Base-by-base conservation (phyloP, 495 filamentous ascomycete genomes). In the Penicillium silybi region DNA sequence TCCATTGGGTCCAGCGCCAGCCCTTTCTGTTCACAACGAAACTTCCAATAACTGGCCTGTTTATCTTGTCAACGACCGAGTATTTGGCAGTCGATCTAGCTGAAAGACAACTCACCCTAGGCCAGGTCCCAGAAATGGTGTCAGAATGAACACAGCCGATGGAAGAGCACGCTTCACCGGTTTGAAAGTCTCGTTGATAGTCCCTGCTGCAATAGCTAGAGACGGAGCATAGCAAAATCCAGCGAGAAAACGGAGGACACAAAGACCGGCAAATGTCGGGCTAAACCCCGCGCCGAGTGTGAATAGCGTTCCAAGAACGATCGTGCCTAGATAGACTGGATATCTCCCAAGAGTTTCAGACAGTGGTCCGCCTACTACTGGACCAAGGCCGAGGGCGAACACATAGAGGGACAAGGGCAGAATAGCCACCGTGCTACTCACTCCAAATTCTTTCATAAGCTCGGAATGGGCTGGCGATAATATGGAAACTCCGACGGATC, bases 1-100 rank as follows among this genome's bases (percentile, higher is more conserved):
- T 70, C 79, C 80, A 83, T 57, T 81, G 74, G 4, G 82, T 83
- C 82, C 84, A 87, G 32, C 81, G 76, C 79, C 82, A 87, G 29
- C 66, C 70, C 54, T 81, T 83, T 22, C 78, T 67, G 41, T 77
- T 70, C 4, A 75, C 73, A 20, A 80, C 71, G 54, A 82, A 88
- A n/a, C 80, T 79, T 18, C 85, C 85, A 32, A 88, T 74, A 27
- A 85, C 67, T 3, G 85, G 84, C 4, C 82, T 64, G 72, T 67
- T 11, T 57, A 27, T n/a, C n/a, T n/a, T n/a, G n/a, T n/a, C n/a
- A n/a, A n/a, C n/a, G n/a, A n/a, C n/a, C n/a, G n/a, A n/a, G n/a
- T n/a, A n/a, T n/a, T n/a, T n/a, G n/a, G n/a, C n/a, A n/a, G n/a
- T n/a, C n/a, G n/a, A n/a, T n/a, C n/a, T n/a, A n/a, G n/a, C n/a